Base-by-base conservation (phyloP, 495 filamentous ascomycete species). In the Lichina pygmaea region DNA sequence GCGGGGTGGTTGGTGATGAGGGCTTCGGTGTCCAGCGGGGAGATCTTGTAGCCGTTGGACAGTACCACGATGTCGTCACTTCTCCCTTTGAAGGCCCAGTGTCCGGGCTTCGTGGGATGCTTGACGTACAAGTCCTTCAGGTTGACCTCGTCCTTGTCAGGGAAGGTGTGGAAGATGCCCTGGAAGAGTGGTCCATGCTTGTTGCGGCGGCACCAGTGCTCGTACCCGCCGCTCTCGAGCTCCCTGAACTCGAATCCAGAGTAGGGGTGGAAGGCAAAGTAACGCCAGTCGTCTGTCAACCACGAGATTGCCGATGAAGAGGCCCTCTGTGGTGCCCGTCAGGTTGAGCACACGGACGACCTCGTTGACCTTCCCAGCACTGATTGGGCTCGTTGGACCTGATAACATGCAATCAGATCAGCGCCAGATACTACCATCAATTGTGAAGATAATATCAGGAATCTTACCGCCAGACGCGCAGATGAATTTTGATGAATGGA, bases 61-160 rank as follows among this genome's bases (percentile, higher is more conserved):
- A 57, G 40, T 8, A 57, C 54, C 16, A 57, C 47, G 12, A 54
- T 42, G 49, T 57, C 54, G 42, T 57, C 36, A n/a, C 10, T n/a
- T 39, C 36, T 10, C 10, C 36, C 36, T 9, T 17, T 24, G 42
- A 12, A 43, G 11, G 10, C 9, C 42, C 42, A 43, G 30, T 12
- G 42, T 10, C 16, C 42, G 9, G 42, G 42, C 9, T 9, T 17
- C 10, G 42, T 43, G 11, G 42, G 42, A 24, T 43, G 42, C 16
- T 11, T 11, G 11, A 17, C 10, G 42, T 11, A 43, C 42, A 43
- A 43, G 16, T 43, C 42, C 42, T 43, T 43, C 10, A 24, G 12
- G 9, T 9, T 11, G 42, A 9, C 12, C 30, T 43, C 42, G 10
- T 12, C 16, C 10, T 10, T 10, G 10, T 43, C 42, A 9, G 42